Percentiles rank a stretch among this genome's conserved stretches.
Conservation (phyloP, 2,329 filamentous ascomycete species). For the Colletotrichum sp. region DNA sequence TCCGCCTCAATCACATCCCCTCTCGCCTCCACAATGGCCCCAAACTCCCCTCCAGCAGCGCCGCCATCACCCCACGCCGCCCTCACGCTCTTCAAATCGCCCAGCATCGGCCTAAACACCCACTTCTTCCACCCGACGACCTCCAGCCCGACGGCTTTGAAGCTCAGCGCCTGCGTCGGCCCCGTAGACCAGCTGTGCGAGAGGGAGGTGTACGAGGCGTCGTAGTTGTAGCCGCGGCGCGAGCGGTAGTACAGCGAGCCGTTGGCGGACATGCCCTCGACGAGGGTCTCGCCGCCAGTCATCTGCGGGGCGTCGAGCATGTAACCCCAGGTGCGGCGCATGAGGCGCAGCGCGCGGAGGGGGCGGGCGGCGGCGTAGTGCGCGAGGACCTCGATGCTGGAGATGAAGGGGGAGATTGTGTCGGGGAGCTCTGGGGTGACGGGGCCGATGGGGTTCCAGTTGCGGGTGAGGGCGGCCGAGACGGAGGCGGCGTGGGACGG, state of each 20-base stretch:
- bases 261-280: constrained; percentile 40
- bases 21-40: background rate
- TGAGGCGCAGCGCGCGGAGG: constrained; percentile 30
- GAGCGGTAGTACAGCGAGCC: constrained; percentile 38
- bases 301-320: constrained; percentile 32
- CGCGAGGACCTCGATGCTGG: constrained; percentile 36
- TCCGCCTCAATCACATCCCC: background rate
- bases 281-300: constrained; percentile 39
- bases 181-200: constrained; percentile 39
- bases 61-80: constrained; percentile 20
- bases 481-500: constrained; percentile 19
- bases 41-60: background rate
- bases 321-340: constrained; percentile 32
- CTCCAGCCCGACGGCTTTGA: constrained; percentile 30
- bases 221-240: constrained; percentile 32
- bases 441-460: constrained; percentile 33
- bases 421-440: constrained; percentile 36
- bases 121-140: constrained; percentile 29
- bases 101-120: constrained; percentile 28
- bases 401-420: constrained; percentile 40
- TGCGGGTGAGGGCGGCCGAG: constrained; percentile 22
- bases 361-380: constrained; percentile 29
- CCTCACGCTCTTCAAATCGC: constrained; percentile 21
- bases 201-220: constrained; percentile 36
- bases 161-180: constrained; percentile 29